Base-by-base conservation (phyloP, 2,329 filamentous ascomycete species). In the Drechslerella dactyloides region DNA sequence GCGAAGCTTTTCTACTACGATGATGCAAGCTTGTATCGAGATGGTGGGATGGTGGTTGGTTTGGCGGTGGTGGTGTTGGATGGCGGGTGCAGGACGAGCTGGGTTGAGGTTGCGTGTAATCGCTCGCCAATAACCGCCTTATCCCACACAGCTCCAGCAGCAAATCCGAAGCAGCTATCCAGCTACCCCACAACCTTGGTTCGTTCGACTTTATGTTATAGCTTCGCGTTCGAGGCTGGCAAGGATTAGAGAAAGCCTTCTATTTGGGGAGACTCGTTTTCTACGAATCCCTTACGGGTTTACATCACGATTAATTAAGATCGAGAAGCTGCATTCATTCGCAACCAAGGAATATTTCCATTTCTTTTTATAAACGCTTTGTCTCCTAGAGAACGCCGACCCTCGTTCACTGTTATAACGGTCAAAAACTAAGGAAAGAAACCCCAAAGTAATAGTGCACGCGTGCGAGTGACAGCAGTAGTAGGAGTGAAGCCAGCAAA, bases 381-480 rank as follows among this genome's bases (percentile, higher is more conserved):
- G 57, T 70, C 65, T 63, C 65, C 65, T 59, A 62, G 50, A 62
- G 50, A 70, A 70, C 65, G 65, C 65, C 65, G 50, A 54, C 54
- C 65, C 53, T 53, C 37, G 58, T 59, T 70, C 65, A 70, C 65
- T 27, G 44, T 53, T 35, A 42, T 63, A 37, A 59, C 50, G 24
- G 17, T 61, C 15, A 48, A 48, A 48, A 3, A 44, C 40, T 15
- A 48, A 19, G 44, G 44, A 48, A 48, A 11, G 17, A 15, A 70
- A 55, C 58, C 52, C 58, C 65, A 58, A 58, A 62, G 52, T 48
- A 59, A 53, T 21, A 23, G 19, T 48, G 44, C 4, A 4, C 19
- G 44, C 19, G 44, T 48, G 44, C 4, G n/a, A 19, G 17, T 3
- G 27, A 33, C 64, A 69, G 59, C 33, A 55, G 51, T 54, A 52